These are phyloP conservation scores for Herpetomonas muscarum DNA, from an alignment of 208 protist species.

Conservation along the genomic window DNA sequence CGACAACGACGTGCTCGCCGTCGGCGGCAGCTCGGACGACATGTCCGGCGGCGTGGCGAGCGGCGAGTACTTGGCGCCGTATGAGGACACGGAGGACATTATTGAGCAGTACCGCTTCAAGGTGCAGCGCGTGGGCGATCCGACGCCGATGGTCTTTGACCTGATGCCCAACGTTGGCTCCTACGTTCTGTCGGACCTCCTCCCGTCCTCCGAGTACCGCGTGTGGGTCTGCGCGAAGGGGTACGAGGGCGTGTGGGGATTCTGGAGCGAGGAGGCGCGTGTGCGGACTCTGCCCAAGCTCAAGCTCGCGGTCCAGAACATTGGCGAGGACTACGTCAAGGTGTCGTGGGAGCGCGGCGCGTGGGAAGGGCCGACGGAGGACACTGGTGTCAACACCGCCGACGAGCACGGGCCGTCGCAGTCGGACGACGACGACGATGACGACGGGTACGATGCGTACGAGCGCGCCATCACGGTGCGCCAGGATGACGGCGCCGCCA, in stretches of 20 bases:
- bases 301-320: constrained; percentile 62
- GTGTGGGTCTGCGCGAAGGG: constrained; percentile 87
- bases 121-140: constrained; percentile 70
- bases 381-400: constrained; percentile 1
- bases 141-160: constrained; percentile 53
- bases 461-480: constrained; percentile 44
- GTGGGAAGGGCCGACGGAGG: constrained; percentile 54
- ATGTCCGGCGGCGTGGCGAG: not conserved
- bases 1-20: constrained; percentile 8
- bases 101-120: constrained; percentile 87
- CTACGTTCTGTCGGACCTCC: constrained; percentile 77
- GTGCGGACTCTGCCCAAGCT: constrained; percentile 89
- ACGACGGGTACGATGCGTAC: constrained; percentile 1
- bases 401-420: not conserved
- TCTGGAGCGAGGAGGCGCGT: constrained; percentile 87
- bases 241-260: constrained; percentile 85
- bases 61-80: constrained; percentile 4
- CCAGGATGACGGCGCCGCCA: constrained; percentile 82
- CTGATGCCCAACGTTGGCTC: constrained; percentile 73
- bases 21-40: constrained; percentile 2
- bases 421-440: constrained; percentile 8
- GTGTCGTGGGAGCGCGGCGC: constrained; percentile 70
- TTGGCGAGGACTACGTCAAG: constrained; percentile 89
- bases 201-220: constrained; percentile 83
- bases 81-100: constrained; percentile 70